A percentile compares a stretch with the other conserved stretches of the same genome.
phyloP scores from a whole-genome alignment of 805 yeast species.

The Scheffersomyces lignosus region DNA sequence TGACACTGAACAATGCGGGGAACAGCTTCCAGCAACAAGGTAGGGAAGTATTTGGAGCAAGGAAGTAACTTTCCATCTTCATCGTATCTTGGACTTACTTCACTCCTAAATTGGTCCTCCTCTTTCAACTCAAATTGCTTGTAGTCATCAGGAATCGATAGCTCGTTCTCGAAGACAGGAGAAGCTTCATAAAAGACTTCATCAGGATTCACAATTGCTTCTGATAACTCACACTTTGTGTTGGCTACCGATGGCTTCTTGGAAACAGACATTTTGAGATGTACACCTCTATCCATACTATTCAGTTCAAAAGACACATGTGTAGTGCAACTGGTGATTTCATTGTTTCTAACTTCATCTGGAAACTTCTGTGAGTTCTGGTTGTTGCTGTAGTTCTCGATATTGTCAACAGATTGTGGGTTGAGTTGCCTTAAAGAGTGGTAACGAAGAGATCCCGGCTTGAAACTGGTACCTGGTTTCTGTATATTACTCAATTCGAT shows the following conservation, averaged over 20 bases:
- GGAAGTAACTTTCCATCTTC: too few species aligned
- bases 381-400: background rate
- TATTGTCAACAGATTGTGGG: constrained; percentile 1
- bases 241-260: background rate
- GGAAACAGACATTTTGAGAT: too few species aligned
- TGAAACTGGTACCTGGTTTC: too few species aligned
- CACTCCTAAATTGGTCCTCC: too few species aligned
- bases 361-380: background rate
- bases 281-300: background rate
- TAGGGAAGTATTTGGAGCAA: constrained; percentile 8
- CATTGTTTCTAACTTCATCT: background rate
- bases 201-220: background rate
- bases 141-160: too few species aligned
- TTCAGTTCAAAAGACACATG: background rate
- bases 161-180: constrained; percentile 8
- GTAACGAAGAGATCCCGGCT: background rate
- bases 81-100: constrained; percentile 1
- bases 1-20: constrained; percentile 10
- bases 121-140: too few species aligned
- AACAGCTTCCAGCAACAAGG: constrained; percentile 7
- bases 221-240: background rate
- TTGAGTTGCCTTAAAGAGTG: constrained; percentile 1
- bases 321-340: background rate
- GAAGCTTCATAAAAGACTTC: constrained; percentile 19
- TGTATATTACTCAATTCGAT: background rate